Percentiles rank a stretch among this genome's conserved stretches.
Evolutionary conservation across 345 rosid species (phyloP).

Genomic region (Turritis glabra): DNA sequence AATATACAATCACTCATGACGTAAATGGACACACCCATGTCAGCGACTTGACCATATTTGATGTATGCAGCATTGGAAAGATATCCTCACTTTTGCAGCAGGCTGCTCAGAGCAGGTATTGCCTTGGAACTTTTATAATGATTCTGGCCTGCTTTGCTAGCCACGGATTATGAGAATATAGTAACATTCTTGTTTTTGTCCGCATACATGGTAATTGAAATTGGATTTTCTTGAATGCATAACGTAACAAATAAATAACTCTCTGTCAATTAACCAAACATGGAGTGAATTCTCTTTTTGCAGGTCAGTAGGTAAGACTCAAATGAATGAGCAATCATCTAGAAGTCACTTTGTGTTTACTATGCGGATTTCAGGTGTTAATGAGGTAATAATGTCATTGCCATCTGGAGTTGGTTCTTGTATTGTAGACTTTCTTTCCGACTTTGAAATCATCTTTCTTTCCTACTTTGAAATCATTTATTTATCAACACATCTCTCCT

Average conservation of each 20-base stretch:
- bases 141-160: background rate
- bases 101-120: conserved; percentile 77
- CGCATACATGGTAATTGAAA: background rate
- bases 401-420: background rate
- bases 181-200: background rate
- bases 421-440: background rate
- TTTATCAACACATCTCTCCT: background rate
- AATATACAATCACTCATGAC: conserved; percentile 1
- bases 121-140: background rate
- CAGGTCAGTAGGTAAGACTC: conserved; percentile 14
- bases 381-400: conserved; percentile 10
- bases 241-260: background rate
- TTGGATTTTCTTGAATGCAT: background rate
- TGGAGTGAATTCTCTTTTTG: background rate
- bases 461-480: background rate
- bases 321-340: conserved; percentile 20
- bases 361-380: conserved; percentile 3
- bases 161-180: background rate
- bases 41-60: conserved; percentile 70
- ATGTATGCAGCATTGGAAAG: conserved; percentile 69
- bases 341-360: conserved; percentile 11
- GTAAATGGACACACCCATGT: conserved; percentile 57
- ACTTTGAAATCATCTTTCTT: background rate
- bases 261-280: background rate
- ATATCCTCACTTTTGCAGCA: conserved; percentile 66